Percentiles rank a stretch among this genome's conserved stretches.
These are phyloP conservation scores for Xylaria intraflava DNA, from an alignment of 495 filamentous ascomycete species.

Conservation along the genomic window DNA sequence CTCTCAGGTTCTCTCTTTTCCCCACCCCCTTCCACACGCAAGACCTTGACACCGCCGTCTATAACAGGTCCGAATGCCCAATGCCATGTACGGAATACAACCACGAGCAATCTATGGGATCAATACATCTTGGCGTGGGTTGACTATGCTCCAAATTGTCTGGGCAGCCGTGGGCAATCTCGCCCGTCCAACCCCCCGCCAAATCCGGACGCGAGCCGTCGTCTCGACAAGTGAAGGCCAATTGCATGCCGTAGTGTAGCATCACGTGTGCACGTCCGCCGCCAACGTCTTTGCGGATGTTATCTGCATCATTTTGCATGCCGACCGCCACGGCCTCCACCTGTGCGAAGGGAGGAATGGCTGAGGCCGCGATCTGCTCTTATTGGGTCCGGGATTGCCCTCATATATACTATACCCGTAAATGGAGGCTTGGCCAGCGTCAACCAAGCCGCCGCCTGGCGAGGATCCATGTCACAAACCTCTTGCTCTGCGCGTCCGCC, in stretches of 20 bases:
- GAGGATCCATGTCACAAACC: background rate
- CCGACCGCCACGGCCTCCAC: background rate
- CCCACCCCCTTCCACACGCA: no score
- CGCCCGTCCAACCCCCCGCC: background rate
- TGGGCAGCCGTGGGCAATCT: background rate
- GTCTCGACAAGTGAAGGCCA: background rate
- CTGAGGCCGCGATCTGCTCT: background rate
- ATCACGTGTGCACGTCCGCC: background rate
- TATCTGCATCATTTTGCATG: background rate
- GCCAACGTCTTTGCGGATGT: background rate
- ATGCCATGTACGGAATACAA: no score
- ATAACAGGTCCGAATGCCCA: no score
- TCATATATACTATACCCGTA: background rate
- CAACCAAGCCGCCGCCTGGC: background rate
- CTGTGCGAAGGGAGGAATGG: background rate
- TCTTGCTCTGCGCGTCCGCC: no score
- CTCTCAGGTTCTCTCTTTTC: no score
- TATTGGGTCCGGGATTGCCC: background rate
- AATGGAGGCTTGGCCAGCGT: background rate
- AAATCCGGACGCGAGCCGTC: background rate
- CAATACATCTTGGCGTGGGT: no score
- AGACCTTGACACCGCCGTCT: no score
- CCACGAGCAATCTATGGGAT: no score
- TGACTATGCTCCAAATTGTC: background rate
- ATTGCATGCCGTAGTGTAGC: background rate